These are phyloP conservation scores for Vickermania spadyakhi DNA, from an alignment of 208 protist genomes.

Conservation along the genomic window DNA sequence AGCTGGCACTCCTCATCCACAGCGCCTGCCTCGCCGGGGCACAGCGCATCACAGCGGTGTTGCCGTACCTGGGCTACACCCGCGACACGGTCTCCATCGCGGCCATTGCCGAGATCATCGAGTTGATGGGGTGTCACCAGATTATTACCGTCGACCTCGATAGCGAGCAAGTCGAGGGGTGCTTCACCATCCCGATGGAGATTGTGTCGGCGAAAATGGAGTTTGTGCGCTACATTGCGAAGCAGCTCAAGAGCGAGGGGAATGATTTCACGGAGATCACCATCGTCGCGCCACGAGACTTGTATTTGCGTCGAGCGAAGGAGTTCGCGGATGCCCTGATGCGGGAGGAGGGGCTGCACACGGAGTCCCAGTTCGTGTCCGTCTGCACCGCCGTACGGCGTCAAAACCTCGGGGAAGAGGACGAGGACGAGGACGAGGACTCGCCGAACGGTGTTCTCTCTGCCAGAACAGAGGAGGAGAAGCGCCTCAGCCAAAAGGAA, in stretches of 20 bases:
- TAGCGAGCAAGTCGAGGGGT: constrained; percentile 89
- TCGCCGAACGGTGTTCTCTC: not conserved
- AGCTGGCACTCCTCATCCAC: constrained; percentile 86
- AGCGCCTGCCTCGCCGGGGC: constrained; percentile 68
- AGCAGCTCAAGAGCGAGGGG: constrained; percentile 56
- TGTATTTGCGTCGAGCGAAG: constrained; percentile 58
- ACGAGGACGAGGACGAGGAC: not conserved
- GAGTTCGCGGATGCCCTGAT: constrained; percentile 82
- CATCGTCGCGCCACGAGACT: constrained; percentile 53
- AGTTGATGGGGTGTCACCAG: constrained; percentile 82
- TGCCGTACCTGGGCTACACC: constrained; percentile 91
- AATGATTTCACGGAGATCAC: constrained; percentile 59
- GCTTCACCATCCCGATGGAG: constrained; percentile 92
- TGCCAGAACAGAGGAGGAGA: not conserved
- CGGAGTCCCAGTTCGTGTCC: constrained; percentile 56
- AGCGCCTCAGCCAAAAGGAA: too few relatives aligned
- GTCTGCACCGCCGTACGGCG: constrained; percentile 75
- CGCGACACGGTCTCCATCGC: constrained; percentile 90
- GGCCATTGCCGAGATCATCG: constrained; percentile 85
- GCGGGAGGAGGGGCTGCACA: constrained; percentile 58
- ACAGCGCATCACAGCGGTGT: constrained; percentile 85
- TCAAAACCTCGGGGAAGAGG: constrained; percentile 9
- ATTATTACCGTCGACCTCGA: constrained; percentile 91
- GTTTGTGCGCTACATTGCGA: constrained; percentile 73
- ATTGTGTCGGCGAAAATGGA: constrained; percentile 78